phyloP scores from a whole-genome alignment of 192 early-diverging fungal species.

The Paraglomus brasilianum region DNA sequence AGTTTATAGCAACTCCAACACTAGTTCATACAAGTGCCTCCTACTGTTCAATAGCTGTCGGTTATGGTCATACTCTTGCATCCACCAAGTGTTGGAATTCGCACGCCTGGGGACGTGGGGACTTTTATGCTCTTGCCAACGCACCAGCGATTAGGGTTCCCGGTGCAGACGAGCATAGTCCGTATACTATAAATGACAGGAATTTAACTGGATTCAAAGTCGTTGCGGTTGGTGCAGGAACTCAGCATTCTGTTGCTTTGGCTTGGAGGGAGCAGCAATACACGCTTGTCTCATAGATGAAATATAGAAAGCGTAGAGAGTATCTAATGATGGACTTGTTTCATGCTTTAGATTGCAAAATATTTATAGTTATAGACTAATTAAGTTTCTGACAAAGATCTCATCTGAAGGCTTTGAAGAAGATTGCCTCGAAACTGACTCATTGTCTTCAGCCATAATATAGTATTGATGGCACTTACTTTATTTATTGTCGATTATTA shows the following conservation, averaged over 20 bases:
- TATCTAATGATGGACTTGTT: too few relatives aligned
- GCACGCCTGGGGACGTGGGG: constrained; percentile 91
- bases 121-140: constrained; percentile 80
- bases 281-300: too few relatives aligned
- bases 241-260: constrained; percentile 74
- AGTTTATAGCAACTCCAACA: constrained; percentile 41
- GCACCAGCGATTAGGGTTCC: constrained; percentile 59
- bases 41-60: constrained; percentile 55
- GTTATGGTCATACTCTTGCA: constrained; percentile 61
- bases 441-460: too few relatives aligned
- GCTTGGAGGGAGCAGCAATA: constrained; percentile 25
- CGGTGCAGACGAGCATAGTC: constrained; percentile 67
- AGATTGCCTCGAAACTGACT: too few relatives aligned
- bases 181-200: too few relatives aligned
- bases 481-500: too few relatives aligned
- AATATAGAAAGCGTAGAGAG: too few relatives aligned
- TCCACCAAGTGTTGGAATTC: constrained; percentile 56
- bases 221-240: constrained; percentile 69
- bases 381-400: too few relatives aligned
- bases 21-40: constrained; percentile 41
- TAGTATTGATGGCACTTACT: too few relatives aligned
- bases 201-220: constrained; percentile 34
- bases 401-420: too few relatives aligned
- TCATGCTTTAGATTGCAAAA: too few relatives aligned
- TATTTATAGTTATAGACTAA: too few relatives aligned